phyloP scores from a whole-genome alignment of 345 rosid genomes.

The Cardamine occulta region DNA sequence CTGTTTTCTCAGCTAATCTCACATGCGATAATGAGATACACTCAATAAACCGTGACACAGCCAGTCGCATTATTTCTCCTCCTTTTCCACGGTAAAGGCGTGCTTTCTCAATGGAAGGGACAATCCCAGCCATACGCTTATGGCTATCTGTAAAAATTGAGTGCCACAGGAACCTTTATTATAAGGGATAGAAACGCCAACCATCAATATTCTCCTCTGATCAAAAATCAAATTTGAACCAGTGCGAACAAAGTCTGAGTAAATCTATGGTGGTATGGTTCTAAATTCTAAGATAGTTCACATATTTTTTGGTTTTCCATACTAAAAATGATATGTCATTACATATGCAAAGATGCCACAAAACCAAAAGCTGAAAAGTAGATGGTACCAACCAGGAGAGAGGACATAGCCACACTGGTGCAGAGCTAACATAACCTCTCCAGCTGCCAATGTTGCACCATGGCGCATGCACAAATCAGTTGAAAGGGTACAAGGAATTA shows the following conservation, averaged over 20 bases:
- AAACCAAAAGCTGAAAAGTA: slow-evolving; percentile 20
- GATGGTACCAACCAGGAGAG: slow-evolving; percentile 64
- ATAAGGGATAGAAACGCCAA: slow-evolving; percentile 6
- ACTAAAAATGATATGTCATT: not conserved
- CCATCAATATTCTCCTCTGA: not conserved
- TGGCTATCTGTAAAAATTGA: slow-evolving; percentile 60
- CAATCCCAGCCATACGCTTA: slow-evolving; percentile 69
- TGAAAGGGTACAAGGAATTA: slow-evolving; percentile 83
- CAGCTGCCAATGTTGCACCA: slow-evolving; percentile 91
- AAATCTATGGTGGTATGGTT: slow-evolving; percentile 9
- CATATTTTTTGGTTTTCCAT: slow-evolving; percentile 15
- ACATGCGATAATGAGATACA: slow-evolving; percentile 70
- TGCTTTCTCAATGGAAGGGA: slow-evolving; percentile 93
- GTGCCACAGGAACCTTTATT: slow-evolving; percentile 4
- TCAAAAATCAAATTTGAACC: slow-evolving; percentile 12
- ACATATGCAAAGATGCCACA: slow-evolving; percentile 21
- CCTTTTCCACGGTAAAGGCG: slow-evolving; percentile 99
- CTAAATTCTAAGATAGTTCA: slow-evolving; percentile 27
- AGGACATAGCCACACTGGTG: slow-evolving; percentile 61
- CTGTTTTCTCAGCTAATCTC: slow-evolving; percentile 69
- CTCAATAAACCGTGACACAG: slow-evolving; percentile 90
- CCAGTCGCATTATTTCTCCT: slow-evolving; percentile 97
- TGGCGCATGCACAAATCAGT: slow-evolving; percentile 90
- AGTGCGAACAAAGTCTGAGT: slow-evolving; percentile 4
- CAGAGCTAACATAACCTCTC: slow-evolving; percentile 80